phyloP scores from a whole-genome alignment of 768 basidiomycete genomes.

The Tephrocybe sp. region DNA sequence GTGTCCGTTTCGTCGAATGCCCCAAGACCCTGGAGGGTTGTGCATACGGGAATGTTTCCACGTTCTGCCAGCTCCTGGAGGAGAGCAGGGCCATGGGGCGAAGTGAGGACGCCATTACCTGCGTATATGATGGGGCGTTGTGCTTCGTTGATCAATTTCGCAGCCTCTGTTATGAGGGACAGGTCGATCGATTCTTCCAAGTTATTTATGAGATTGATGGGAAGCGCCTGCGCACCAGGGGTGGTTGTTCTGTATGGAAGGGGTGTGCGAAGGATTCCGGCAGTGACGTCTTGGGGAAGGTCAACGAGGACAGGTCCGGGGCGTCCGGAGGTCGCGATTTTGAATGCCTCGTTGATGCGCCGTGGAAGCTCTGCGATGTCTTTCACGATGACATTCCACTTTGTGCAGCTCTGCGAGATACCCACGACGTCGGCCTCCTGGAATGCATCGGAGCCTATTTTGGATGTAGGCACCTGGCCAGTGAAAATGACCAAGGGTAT shows the following conservation, averaged over 20 bases:
- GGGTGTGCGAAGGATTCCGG: slow-evolving; percentile 82
- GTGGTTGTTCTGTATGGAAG: slow-evolving; percentile 86
- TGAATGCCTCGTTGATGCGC: slow-evolving; percentile 98
- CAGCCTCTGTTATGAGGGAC: slow-evolving; percentile 76
- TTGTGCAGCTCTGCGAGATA: slow-evolving; percentile 95
- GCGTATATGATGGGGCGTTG: slow-evolving; percentile 92
- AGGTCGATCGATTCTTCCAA: slow-evolving; percentile 60
- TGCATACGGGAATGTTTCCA: slow-evolving; percentile 96
- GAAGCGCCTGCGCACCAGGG: slow-evolving; percentile 74
- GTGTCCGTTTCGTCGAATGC: slow-evolving; percentile 91
- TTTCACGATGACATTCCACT: slow-evolving; percentile 99
- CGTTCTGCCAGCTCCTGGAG: slow-evolving; percentile 75
- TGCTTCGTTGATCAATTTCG: slow-evolving; percentile 88
- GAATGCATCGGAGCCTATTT: slow-evolving; percentile 97
- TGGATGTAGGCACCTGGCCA: slow-evolving; percentile 98
- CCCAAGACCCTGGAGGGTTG: slow-evolving; percentile 94
- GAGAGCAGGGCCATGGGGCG: slow-evolving; percentile 77
- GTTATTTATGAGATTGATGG: slow-evolving; percentile 68
- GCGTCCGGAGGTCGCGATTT: slow-evolving; percentile 95
- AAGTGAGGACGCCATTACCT: slow-evolving; percentile 86
- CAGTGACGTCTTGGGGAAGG: slow-evolving; percentile 97
- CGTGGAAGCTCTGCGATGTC: slow-evolving; percentile 93
- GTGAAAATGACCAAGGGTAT: slow-evolving; percentile 93
- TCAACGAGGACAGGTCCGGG: slow-evolving; percentile 98
- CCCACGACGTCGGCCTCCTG: slow-evolving; percentile 98